Evolutionary conservation across 2,329 filamentous ascomycete species (phyloP).

Genomic region (Scedosporium boydii): DNA sequence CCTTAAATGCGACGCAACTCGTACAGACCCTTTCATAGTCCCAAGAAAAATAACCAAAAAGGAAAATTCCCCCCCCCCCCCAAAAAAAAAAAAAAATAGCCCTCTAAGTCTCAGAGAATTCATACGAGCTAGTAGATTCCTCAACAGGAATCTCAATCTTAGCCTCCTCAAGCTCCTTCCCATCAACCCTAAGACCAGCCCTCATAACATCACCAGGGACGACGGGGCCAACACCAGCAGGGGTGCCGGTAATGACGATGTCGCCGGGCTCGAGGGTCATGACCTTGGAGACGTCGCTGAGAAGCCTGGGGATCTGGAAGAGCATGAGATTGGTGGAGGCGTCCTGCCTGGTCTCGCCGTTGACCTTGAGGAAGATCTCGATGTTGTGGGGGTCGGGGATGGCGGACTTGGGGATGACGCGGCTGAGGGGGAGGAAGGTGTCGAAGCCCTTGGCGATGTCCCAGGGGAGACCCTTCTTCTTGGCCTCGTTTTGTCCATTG

Average conservation of each 20-base stretch:
- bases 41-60: background rate
- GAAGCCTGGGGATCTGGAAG: constrained; percentile 75
- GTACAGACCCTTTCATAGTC: background rate
- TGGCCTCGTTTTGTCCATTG: constrained; percentile 92
- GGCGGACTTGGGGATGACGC: constrained; percentile 66
- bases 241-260: constrained; percentile 91
- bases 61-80: background rate
- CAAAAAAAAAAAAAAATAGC: background rate
- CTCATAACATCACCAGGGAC: constrained; percentile 79
- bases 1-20: too few relatives aligned
- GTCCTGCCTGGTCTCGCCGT: constrained; percentile 65
- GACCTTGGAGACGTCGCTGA: constrained; percentile 87
- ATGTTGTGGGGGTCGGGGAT: constrained; percentile 84
- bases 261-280: constrained; percentile 92
- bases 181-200: constrained; percentile 69
- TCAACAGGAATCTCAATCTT: constrained; percentile 75
- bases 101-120: constrained; percentile 60
- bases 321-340: constrained; percentile 94
- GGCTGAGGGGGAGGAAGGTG: constrained; percentile 84
- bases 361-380: constrained; percentile 78
- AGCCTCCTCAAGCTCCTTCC: constrained; percentile 76
- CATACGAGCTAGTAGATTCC: constrained; percentile 68
- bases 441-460: constrained; percentile 96
- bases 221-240: constrained; percentile 86
- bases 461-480: constrained; percentile 95